These are phyloP conservation scores for Populus deltoides DNA, from an alignment of 345 rosid genomes.

Conservation along the genomic window DNA sequence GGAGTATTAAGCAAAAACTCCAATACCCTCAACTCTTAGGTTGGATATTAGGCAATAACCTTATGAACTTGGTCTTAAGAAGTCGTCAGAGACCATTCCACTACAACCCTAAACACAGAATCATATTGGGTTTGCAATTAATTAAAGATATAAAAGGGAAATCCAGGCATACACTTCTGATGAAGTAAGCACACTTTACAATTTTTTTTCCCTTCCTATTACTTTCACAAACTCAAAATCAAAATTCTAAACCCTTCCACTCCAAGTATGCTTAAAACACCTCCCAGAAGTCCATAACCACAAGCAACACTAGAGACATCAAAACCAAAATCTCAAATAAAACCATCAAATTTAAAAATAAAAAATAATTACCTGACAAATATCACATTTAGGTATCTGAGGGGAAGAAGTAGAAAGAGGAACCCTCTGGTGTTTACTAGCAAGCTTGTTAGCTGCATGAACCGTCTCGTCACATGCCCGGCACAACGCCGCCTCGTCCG, in stretches of 20 bases:
- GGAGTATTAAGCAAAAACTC: background rate
- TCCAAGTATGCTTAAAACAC: background rate
- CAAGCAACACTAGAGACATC: background rate
- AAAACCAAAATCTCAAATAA: background rate
- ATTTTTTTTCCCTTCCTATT: background rate
- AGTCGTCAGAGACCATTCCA: background rate
- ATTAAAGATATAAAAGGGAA: background rate
- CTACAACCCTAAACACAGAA: background rate
- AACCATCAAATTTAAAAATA: background rate
- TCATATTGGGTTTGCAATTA: background rate
- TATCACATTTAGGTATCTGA: constrained; percentile 90
- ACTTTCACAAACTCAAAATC: background rate
- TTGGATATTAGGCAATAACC: background rate
- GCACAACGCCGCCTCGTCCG: constrained; percentile 99
- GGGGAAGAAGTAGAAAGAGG: constrained; percentile 64
- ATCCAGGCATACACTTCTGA: background rate
- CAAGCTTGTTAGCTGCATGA: constrained; percentile 96
- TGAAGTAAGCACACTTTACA: background rate
- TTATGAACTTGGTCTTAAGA: background rate
- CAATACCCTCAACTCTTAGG: background rate
- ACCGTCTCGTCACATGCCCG: constrained; percentile 83
- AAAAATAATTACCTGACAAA: constrained; percentile 62
- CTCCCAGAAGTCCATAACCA: background rate
- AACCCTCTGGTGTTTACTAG: constrained; percentile 91
- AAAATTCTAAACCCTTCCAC: background rate